Base-by-base conservation (phyloP, 2,329 filamentous ascomycete genomes). In the Claviceps fusiformis region DNA sequence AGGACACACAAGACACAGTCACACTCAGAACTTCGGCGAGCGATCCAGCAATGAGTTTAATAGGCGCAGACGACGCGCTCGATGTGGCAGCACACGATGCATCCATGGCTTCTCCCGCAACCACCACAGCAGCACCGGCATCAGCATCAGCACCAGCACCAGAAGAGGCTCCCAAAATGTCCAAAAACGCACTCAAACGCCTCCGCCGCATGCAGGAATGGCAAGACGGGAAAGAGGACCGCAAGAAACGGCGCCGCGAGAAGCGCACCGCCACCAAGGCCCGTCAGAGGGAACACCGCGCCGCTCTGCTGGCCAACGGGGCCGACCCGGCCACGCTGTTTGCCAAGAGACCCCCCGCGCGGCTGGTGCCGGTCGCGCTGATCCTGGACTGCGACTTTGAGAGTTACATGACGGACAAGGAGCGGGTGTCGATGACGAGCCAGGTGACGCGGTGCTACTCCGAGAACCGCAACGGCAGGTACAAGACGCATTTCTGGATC, bases 301-400 rank as follows among this genome's bases (percentile, higher is more conserved):
- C 75, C 37, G 73, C 71, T 5, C 74, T 75, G 57, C 71, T 77
- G n/a, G 75, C 74, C 6, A 69, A 72, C 50, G 76, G 72, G 46
- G 69, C 71, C 33, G 74, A 75, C 56, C 74, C 71, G 15, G 58
- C 62, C 15, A 61, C 68, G 47, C 54, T 64, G 17, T 60, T 64
- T 39, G 65, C 66, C 55, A 67, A 65, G 65, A 72, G 67, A 58
- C 66, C 65, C 50, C 63, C 63, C 46, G 64, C 70, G 47, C 72
- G 75, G 51, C 79, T 82, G 55, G 78, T 95, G 0, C 90, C 91
- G 1, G 73, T 97, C 27, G 81, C 88, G 0, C 74, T 98, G 60
- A 76, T 98, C 57, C 74, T 98, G 59, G 93, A 98, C 72, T 97
- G 92, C 71, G 83, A 87, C 61, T 98, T 95, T 67, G 91, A 98